These are phyloP conservation scores for Extremus antarcticus DNA, from an alignment of 495 filamentous ascomycete species.

Conservation along the genomic window DNA sequence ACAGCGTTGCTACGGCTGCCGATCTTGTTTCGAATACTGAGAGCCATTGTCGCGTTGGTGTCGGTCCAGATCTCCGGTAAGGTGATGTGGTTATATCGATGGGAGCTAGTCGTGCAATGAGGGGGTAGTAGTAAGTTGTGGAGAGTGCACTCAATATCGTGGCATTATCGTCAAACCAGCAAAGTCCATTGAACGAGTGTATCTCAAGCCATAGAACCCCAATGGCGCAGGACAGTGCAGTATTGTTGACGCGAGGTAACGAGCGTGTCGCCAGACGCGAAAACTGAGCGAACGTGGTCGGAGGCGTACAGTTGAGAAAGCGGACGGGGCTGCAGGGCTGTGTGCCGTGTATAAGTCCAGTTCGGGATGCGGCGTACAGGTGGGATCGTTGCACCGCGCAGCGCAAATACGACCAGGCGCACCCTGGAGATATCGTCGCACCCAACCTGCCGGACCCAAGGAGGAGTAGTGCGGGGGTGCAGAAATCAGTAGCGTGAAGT, in stretches of 20 bases:
- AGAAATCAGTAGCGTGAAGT: too few species aligned
- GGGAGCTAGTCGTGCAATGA: background rate
- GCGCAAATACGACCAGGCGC: background rate
- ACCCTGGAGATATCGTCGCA: background rate
- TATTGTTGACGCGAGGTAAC: background rate
- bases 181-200: background rate
- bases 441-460: too few species aligned
- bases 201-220: background rate
- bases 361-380: background rate
- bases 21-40: background rate
- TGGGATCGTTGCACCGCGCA: background rate
- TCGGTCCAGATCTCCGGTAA: too few species aligned
- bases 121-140: background rate
- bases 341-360: background rate
- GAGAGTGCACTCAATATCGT: background rate
- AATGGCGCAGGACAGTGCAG: background rate
- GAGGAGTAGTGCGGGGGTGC: too few species aligned
- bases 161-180: background rate
- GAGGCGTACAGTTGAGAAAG: background rate
- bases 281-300: background rate
- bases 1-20: background rate
- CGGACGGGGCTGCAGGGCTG: background rate
- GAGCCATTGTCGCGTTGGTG: background rate
- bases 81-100: background rate
- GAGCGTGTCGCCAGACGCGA: background rate